Conservation (phyloP, 1,139 yeast species). For the Spathaspora sp. region DNA sequence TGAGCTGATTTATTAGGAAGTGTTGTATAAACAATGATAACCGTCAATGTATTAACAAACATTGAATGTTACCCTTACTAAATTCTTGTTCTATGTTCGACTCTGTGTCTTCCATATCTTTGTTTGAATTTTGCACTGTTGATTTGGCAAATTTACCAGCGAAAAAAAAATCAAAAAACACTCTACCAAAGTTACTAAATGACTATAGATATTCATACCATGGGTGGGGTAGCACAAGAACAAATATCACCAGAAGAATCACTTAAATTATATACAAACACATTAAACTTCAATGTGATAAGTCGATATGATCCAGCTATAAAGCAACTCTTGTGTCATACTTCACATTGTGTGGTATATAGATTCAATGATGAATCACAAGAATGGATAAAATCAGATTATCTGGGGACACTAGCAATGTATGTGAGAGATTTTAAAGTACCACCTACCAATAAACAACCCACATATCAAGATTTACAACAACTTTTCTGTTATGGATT, state of each 20-base stretch:
- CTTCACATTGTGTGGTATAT: slow-evolving; percentile 84
- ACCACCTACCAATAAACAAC: slow-evolving; percentile 24
- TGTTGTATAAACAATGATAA: too few relatives aligned
- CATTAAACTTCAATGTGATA: slow-evolving; percentile 78
- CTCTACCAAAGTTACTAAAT: neutral
- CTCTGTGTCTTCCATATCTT: too few relatives aligned
- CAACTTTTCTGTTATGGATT: slow-evolving; percentile 73
- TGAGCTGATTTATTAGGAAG: too few relatives aligned
- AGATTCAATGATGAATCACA: slow-evolving; percentile 59
- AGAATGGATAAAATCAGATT: slow-evolving; percentile 81
- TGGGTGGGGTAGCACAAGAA: slow-evolving; percentile 11
- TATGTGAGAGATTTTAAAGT: slow-evolving; percentile 60
- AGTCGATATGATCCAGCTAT: slow-evolving; percentile 80
- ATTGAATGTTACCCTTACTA: too few relatives aligned
- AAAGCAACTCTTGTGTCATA: slow-evolving; percentile 67
- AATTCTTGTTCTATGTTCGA: too few relatives aligned
- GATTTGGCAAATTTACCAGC: too few relatives aligned
- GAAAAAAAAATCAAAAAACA: neutral
- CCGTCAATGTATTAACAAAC: too few relatives aligned
- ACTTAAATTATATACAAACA: slow-evolving; percentile 61
- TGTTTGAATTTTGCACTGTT: too few relatives aligned
- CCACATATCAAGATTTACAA: slow-evolving; percentile 40
- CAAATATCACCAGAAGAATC: slow-evolving; percentile 34
- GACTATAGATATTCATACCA: too few relatives aligned
- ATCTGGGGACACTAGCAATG: slow-evolving; percentile 78